Conservation (phyloP, 1,284 basidiomycete species). For the Fomitopsis pinicola region DNA sequence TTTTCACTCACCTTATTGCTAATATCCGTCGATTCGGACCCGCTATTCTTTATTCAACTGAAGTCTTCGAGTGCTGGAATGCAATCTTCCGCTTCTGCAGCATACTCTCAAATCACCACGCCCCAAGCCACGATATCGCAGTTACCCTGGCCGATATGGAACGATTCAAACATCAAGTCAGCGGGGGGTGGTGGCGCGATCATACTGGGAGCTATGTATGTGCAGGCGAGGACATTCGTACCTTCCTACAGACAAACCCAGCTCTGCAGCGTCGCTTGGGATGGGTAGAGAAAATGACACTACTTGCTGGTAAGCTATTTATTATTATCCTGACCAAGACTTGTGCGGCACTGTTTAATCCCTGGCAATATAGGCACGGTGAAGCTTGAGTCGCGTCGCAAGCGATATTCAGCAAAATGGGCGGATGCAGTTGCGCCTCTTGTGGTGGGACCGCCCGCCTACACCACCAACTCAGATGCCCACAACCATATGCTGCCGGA, state of each 20-base stretch:
- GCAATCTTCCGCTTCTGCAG: conserved; percentile 35
- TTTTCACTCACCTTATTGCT: conserved; percentile 10
- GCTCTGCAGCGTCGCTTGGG: conserved; percentile 16
- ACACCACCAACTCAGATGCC: too few relatives aligned
- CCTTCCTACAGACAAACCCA: conserved; percentile 8
- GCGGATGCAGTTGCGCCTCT: neutral
- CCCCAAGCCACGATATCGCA: conserved; percentile 39
- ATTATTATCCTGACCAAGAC: neutral
- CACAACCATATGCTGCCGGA: too few relatives aligned
- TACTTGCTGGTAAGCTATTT: neutral
- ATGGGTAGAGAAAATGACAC: conserved; percentile 6
- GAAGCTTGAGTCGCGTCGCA: neutral
- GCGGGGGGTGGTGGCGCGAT: conserved; percentile 14
- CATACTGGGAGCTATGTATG: neutral
- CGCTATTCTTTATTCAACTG: conserved; percentile 25
- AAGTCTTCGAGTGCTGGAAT: conserved; percentile 43
- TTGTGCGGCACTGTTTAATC: neutral
- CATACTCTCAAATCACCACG: conserved; percentile 38
- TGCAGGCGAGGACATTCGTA: conserved; percentile 7
- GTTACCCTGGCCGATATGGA: conserved; percentile 28
- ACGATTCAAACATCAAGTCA: conserved; percentile 21
- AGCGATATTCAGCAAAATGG: neutral
- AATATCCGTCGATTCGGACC: conserved; percentile 18
- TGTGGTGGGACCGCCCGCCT: too few relatives aligned
- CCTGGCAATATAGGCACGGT: neutral